A percentile compares a stretch with the other conserved stretches of the same genome.
Evolutionary conservation across 2,329 filamentous ascomycete genomes (phyloP).

Genomic region (Aureobasidium sp.): DNA sequence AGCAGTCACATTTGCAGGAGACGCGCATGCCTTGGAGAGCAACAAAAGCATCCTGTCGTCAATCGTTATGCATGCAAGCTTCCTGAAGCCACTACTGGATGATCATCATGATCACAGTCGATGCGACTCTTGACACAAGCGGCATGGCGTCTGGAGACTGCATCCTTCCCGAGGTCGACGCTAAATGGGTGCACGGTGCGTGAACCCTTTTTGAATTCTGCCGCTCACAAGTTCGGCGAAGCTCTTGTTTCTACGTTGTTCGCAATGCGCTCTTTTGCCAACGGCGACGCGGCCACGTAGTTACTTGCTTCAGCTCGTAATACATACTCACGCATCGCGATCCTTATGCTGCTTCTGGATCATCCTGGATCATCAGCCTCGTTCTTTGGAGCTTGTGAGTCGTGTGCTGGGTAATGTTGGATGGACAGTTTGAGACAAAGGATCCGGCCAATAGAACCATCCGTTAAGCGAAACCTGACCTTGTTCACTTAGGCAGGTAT

Average conservation of each 20-base stretch:
- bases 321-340: background rate
- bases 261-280: background rate
- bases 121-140: constrained; percentile 6
- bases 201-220: constrained; percentile 4
- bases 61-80: constrained; percentile 11
- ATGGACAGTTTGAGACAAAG: constrained; percentile 8
- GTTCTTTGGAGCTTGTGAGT: background rate
- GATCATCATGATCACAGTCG: constrained; percentile 6
- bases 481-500: background rate
- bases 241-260: constrained; percentile 1
- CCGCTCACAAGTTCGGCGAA: background rate
- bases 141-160: constrained; percentile 11
- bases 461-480: background rate
- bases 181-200: background rate
- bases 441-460: background rate
- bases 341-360: background rate
- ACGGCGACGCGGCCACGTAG: background rate
- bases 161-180: constrained; percentile 5
- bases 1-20: background rate
- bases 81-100: constrained; percentile 9
- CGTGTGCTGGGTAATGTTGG: background rate
- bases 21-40: background rate
- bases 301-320: background rate
- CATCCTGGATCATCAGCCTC: background rate
- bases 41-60: background rate